phyloP scores from a whole-genome alignment of 2,329 filamentous ascomycete species.

The Corinectria fuckeliana region DNA sequence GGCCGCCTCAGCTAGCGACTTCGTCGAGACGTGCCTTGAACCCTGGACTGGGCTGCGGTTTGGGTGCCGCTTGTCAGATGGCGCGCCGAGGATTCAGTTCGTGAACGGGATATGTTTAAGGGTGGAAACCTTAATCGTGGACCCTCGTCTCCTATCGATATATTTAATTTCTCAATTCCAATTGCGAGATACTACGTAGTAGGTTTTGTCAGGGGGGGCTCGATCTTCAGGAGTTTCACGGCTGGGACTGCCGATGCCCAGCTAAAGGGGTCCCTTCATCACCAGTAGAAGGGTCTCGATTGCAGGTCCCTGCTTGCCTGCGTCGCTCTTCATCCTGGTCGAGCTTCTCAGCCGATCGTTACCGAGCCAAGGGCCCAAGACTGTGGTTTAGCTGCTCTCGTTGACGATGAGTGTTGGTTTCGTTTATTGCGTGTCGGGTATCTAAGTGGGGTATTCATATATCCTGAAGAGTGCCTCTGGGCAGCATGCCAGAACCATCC shows the following conservation, averaged over 20 bases:
- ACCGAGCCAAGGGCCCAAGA: no score
- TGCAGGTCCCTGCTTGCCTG: not conserved
- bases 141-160: not conserved
- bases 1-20: not conserved
- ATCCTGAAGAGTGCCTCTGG: no score
- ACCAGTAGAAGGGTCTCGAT: constrained; percentile 2
- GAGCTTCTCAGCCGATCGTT: constrained; percentile 8
- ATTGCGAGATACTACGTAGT: constrained; percentile 6
- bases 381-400: not conserved
- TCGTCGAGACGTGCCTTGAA: not conserved
- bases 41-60: not conserved
- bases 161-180: constrained; percentile 2
- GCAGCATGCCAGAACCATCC: no score
- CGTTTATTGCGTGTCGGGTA: not conserved
- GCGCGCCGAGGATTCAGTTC: not conserved
- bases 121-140: constrained; percentile 7
- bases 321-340: constrained; percentile 4
- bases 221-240: not conserved
- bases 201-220: not conserved
- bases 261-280: not conserved
- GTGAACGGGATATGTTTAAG: not conserved
- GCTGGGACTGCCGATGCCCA: not conserved
- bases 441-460: no score
- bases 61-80: not conserved
- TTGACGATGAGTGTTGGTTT: not conserved